Evolutionary conservation across 1,284 basidiomycete genomes (phyloP).

Genomic region (Pyrrhoderma lamaoense): DNA sequence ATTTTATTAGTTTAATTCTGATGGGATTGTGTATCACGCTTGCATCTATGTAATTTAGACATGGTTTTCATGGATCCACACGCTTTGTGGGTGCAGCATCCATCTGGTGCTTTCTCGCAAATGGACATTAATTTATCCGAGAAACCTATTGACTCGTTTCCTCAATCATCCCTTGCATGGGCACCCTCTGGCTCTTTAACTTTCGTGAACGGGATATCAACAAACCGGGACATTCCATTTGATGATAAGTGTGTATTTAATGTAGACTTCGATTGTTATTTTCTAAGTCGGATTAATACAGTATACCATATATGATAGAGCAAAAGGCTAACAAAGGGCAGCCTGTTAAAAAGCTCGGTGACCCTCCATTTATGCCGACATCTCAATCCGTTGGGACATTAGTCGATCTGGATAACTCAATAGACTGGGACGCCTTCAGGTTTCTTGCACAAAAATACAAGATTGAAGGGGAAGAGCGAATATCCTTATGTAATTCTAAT

Average conservation of each 20-base stretch:
- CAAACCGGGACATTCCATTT: slow-evolving; percentile 68
- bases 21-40: slow-evolving; percentile 12
- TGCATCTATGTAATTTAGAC: slow-evolving; percentile 38
- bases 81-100: slow-evolving; percentile 70
- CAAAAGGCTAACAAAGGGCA: slow-evolving; percentile 25
- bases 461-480: slow-evolving; percentile 49
- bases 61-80: slow-evolving; percentile 66
- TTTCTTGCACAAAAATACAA: slow-evolving; percentile 63
- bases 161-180: slow-evolving; percentile 65
- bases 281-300: background rate
- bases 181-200: slow-evolving; percentile 59
- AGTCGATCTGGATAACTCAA: slow-evolving; percentile 18
- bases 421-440: slow-evolving; percentile 47
- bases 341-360: slow-evolving; percentile 43
- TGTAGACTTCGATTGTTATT: slow-evolving; percentile 5
- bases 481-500: slow-evolving; percentile 48
- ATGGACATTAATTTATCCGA: slow-evolving; percentile 61
- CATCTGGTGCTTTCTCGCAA: slow-evolving; percentile 75
- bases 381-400: slow-evolving; percentile 53
- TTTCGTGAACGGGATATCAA: slow-evolving; percentile 57
- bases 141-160: slow-evolving; percentile 63
- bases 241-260: slow-evolving; percentile 67
- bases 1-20: slow-evolving; percentile 9
- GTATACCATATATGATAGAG: background rate
- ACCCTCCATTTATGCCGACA: slow-evolving; percentile 37